Conservation (phyloP, 2,329 filamentous ascomycete species). For the Colletotrichum zoysiae region DNA sequence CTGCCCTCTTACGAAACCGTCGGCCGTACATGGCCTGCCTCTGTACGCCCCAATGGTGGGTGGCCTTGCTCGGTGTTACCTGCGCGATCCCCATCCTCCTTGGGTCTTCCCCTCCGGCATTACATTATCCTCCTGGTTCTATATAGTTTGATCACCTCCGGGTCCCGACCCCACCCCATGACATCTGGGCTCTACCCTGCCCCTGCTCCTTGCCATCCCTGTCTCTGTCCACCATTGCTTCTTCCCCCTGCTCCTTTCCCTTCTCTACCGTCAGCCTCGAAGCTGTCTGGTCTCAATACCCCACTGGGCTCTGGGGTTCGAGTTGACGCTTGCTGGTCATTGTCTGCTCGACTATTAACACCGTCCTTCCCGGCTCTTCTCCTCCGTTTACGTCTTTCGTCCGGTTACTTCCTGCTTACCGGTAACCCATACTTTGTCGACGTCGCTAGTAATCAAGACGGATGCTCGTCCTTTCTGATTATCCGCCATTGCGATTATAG, state of each 20-base stretch:
- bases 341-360: constrained; percentile 27
- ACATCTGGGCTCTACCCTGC: constrained; percentile 31
- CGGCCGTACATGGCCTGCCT: constrained; percentile 11
- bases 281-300: constrained; percentile 30
- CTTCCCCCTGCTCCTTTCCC: constrained; percentile 12
- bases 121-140: constrained; percentile 33
- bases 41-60: constrained; percentile 24
- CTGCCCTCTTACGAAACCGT: constrained; percentile 16
- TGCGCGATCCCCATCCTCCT: constrained; percentile 17
- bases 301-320: constrained; percentile 36
- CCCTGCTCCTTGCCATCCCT: constrained; percentile 26
- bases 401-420: constrained; percentile 20
- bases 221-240: constrained; percentile 25
- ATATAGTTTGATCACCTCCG: constrained; percentile 42
- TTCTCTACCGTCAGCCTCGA: constrained; percentile 34
- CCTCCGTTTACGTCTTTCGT: constrained; percentile 10
- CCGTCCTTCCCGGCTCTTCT: constrained; percentile 6
- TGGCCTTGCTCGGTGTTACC: constrained; percentile 31
- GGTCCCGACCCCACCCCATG: constrained; percentile 27
- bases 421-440: constrained; percentile 22
- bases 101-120: constrained; percentile 36
- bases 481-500: neutral
- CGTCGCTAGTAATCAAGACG: constrained; percentile 24
- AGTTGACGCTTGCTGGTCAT: constrained; percentile 19
- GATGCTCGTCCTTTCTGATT: constrained; percentile 7